Percentiles rank a stretch among this genome's conserved stretches.
Evolutionary conservation across 2,329 filamentous ascomycete genomes (phyloP).

Genomic region (Aspergillus brasiliensis): DNA sequence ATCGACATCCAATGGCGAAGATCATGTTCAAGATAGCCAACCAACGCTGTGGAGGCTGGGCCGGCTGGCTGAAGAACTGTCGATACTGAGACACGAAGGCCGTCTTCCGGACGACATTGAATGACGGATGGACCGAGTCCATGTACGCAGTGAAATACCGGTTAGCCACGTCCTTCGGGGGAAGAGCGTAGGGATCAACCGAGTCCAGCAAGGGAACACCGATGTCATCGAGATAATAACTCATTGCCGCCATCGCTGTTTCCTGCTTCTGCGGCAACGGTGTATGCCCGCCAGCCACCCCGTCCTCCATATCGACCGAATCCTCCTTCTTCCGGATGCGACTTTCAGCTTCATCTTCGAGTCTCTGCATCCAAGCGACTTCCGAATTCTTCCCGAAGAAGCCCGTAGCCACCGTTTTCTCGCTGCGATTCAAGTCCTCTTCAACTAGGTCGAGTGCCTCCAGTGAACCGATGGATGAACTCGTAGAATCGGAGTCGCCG

Average conservation of each 20-base stretch:
- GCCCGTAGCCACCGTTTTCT: slow-evolving; percentile 38
- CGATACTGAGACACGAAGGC: slow-evolving; percentile 44
- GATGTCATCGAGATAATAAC: slow-evolving; percentile 45
- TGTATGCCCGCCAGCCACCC: not conserved
- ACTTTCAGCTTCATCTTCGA: slow-evolving; percentile 34
- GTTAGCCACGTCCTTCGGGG: slow-evolving; percentile 40
- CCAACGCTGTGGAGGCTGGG: slow-evolving; percentile 38
- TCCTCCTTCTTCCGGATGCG: slow-evolving; percentile 16
- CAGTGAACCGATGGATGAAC: slow-evolving; percentile 39
- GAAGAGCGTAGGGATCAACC: slow-evolving; percentile 41
- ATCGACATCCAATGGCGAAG: slow-evolving; percentile 48
- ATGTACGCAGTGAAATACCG: slow-evolving; percentile 44
- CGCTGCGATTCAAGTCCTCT: slow-evolving; percentile 44
- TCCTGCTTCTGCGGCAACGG: slow-evolving; percentile 12
- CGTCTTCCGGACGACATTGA: slow-evolving; percentile 42
- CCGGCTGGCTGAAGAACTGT: slow-evolving; percentile 30
- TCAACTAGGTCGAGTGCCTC: slow-evolving; percentile 44
- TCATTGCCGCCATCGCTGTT: slow-evolving; percentile 31
- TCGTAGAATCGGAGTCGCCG: slow-evolving; percentile 24
- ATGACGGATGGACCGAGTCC: slow-evolving; percentile 42
- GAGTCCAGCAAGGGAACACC: slow-evolving; percentile 36
- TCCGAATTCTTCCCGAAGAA: slow-evolving; percentile 50
- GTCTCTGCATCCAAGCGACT: slow-evolving; percentile 45
- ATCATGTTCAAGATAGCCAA: slow-evolving; percentile 50
- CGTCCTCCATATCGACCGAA: not conserved